Conservation (phyloP, 441 rosid species). For the Eutrema salsugineum region DNA sequence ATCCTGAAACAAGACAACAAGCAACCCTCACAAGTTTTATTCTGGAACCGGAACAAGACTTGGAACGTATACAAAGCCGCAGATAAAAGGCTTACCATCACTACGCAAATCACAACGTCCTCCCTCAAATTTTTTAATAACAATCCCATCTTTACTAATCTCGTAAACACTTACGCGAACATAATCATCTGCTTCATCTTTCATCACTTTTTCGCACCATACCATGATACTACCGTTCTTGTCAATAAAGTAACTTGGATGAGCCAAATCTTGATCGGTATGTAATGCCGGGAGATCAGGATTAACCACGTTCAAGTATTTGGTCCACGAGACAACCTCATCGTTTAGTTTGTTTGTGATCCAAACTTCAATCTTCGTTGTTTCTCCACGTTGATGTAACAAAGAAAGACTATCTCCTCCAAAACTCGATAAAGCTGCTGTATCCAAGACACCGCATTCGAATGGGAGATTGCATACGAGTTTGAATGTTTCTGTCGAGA, state of each 20-base stretch:
- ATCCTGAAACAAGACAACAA: background rate
- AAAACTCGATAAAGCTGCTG: slow-evolving; percentile 13
- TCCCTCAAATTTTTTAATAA: background rate
- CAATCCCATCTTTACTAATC: slow-evolving; percentile 16
- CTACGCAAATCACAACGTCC: background rate
- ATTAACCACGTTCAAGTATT: slow-evolving; percentile 12
- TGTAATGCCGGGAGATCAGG: slow-evolving; percentile 20
- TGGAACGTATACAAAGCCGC: slow-evolving; percentile 14
- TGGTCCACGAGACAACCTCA: slow-evolving; percentile 19
- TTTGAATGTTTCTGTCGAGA: slow-evolving; percentile 16
- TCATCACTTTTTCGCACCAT: slow-evolving; percentile 16
- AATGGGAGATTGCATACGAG: background rate
- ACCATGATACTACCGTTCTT: slow-evolving; percentile 6
- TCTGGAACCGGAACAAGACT: slow-evolving; percentile 25
- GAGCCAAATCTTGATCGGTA: slow-evolving; percentile 16
- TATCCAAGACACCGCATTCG: slow-evolving; percentile 3
- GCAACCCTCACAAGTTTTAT: background rate
- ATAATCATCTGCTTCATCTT: background rate
- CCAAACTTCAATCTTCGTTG: slow-evolving; percentile 24
- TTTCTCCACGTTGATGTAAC: slow-evolving; percentile 17
- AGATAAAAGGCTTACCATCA: background rate
- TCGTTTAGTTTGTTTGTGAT: slow-evolving; percentile 3
- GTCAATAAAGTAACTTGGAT: slow-evolving; percentile 23
- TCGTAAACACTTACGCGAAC: background rate
- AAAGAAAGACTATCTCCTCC: slow-evolving; percentile 25